A percentile compares a stretch with the other conserved stretches of the same genome.
These are phyloP conservation scores for Fusarium torreyae DNA, from an alignment of 2,329 filamentous ascomycete genomes.

Conservation along the genomic window DNA sequence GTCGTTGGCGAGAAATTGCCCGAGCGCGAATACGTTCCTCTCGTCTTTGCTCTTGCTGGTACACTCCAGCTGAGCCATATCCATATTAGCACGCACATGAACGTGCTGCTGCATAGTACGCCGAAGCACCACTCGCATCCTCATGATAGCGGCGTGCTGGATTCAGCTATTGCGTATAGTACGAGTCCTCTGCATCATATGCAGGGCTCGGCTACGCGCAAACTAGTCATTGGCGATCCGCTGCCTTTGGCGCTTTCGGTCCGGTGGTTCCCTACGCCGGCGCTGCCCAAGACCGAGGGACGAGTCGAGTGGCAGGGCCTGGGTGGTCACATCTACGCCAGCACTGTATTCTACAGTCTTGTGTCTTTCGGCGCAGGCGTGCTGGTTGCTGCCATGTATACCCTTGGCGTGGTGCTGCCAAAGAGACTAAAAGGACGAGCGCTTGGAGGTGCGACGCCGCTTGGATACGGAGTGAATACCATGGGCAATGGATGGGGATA, in stretches of 20 bases:
- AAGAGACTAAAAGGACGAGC: constrained; percentile 64
- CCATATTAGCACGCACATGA: constrained; percentile 90
- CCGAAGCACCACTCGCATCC: constrained; percentile 74
- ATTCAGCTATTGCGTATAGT: constrained; percentile 90
- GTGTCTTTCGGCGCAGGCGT: constrained; percentile 72
- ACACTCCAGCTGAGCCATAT: constrained; percentile 91
- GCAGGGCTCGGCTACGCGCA: constrained; percentile 67
- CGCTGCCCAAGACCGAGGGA: constrained; percentile 77
- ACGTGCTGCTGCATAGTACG: constrained; percentile 84
- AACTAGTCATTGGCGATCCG: constrained; percentile 89
- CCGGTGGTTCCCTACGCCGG: constrained; percentile 86
- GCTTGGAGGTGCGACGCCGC: constrained; percentile 70
- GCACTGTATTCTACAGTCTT: constrained; percentile 74
- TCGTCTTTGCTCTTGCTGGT: constrained; percentile 90
- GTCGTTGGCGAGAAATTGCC: constrained; percentile 66
- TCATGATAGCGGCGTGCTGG: constrained; percentile 82
- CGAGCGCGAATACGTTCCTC: constrained; percentile 79
- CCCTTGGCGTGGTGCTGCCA: constrained; percentile 72
- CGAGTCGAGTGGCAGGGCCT: constrained; percentile 76
- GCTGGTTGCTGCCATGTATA: constrained; percentile 70
- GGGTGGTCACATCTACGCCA: constrained; percentile 74
- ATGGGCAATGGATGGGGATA: constrained; percentile 73
- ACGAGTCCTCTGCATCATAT: constrained; percentile 79
- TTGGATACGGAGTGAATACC: constrained; percentile 68
- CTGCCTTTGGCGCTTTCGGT: constrained; percentile 85